Evolutionary conservation across 2,329 filamentous ascomycete genomes (phyloP).

Genomic region (Dactylellina cionopaga): DNA sequence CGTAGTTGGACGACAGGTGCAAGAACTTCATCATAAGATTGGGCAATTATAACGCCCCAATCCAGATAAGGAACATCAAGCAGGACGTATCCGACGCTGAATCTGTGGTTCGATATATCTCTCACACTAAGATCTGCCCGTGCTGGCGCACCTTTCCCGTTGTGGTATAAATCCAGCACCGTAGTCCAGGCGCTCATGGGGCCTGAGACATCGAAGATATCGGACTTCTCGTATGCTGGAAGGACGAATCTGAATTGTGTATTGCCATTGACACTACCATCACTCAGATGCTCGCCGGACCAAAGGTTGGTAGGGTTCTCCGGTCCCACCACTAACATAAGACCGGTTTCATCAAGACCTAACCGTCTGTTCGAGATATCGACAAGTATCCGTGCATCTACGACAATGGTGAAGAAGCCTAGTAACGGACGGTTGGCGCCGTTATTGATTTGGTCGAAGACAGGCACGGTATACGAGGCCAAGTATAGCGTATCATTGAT

Average conservation of each 20-base stretch:
- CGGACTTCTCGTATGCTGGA: slow-evolving; percentile 64
- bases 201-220: slow-evolving; percentile 67
- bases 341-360: slow-evolving; percentile 55
- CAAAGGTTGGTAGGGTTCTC: slow-evolving; percentile 55
- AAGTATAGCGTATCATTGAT: slow-evolving; percentile 79
- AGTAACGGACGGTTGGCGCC: slow-evolving; percentile 67
- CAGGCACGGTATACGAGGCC: slow-evolving; percentile 81
- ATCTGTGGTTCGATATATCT: slow-evolving; percentile 62
- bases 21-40: slow-evolving; percentile 78
- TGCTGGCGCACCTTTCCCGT: slow-evolving; percentile 62
- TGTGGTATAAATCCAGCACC: slow-evolving; percentile 70
- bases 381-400: slow-evolving; percentile 67
- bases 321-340: slow-evolving; percentile 56
- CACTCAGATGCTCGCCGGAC: slow-evolving; percentile 31
- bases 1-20: slow-evolving; percentile 79
- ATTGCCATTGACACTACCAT: slow-evolving; percentile 40
- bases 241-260: slow-evolving; percentile 66
- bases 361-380: slow-evolving; percentile 55
- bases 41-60: slow-evolving; percentile 85
- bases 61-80: slow-evolving; percentile 72
- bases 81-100: slow-evolving; percentile 83
- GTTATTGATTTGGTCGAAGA: slow-evolving; percentile 69
- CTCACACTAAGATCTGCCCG: slow-evolving; percentile 77
- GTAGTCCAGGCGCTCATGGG: slow-evolving; percentile 71
- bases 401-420: slow-evolving; percentile 85